These are phyloP conservation scores for Friedmanniomyces simplex DNA, from an alignment of 495 filamentous ascomycete species.

Conservation along the genomic window DNA sequence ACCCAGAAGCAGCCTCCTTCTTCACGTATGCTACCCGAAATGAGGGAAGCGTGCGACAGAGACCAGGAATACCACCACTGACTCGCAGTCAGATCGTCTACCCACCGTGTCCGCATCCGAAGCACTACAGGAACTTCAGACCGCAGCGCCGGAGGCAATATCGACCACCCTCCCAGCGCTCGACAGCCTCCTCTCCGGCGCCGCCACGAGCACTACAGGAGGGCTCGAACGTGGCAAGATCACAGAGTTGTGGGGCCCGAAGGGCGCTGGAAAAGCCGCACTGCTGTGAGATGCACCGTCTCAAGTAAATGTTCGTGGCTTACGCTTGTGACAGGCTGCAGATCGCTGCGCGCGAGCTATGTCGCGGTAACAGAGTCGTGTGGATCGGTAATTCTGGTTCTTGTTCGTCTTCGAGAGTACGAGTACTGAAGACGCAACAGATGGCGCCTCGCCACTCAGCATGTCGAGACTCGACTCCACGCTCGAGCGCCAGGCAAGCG, in stretches of 20 bases:
- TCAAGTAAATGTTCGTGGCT: neutral
- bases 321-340: neutral
- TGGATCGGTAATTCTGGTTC: constrained; percentile 3
- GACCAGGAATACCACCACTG: neutral
- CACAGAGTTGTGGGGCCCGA: constrained; percentile 80
- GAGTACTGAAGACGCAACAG: neutral
- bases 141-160: constrained; percentile 41
- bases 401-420: neutral
- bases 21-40: constrained; percentile 21
- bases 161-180: constrained; percentile 57
- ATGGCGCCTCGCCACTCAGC: neutral
- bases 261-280: constrained; percentile 77
- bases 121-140: constrained; percentile 56
- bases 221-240: constrained; percentile 68
- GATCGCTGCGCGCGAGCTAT: neutral
- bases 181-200: constrained; percentile 24
- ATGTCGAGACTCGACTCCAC: neutral
- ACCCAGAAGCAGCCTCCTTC: constrained; percentile 20
- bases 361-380: neutral
- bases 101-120: constrained; percentile 83
- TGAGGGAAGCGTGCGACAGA: neutral
- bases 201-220: constrained; percentile 15
- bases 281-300: constrained; percentile 48
- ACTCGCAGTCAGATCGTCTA: constrained; percentile 50
- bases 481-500: neutral